These are phyloP conservation scores for Saccharomycopsis crataegensis DNA, from an alignment of 1,139 yeast species.

Conservation along the genomic window DNA sequence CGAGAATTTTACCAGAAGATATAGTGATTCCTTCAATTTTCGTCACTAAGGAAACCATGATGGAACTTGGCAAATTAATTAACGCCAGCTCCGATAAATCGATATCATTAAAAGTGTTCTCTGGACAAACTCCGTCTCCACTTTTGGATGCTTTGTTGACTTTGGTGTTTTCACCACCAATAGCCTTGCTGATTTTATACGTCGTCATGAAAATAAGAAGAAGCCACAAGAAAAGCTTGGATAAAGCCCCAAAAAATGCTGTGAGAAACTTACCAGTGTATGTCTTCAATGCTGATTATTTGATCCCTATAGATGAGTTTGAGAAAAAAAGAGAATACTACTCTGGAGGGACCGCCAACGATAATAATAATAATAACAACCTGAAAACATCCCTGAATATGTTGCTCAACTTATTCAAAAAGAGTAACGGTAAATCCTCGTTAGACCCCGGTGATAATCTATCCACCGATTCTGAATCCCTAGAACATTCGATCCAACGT, in stretches of 20 bases:
- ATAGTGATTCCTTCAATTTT: conserved; percentile 17
- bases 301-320: conserved; percentile 15
- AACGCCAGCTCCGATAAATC: neutral
- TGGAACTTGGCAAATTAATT: conserved; percentile 1
- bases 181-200: conserved; percentile 15
- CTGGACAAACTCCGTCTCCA: conserved; percentile 18
- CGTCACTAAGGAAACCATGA: conserved; percentile 16
- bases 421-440: neutral
- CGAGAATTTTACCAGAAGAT: conserved; percentile 10
- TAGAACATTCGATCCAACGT: neutral
- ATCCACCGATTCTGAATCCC: neutral
- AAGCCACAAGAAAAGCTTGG: conserved; percentile 5
- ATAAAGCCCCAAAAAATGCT: conserved; percentile 12
- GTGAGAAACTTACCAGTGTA: conserved; percentile 13
- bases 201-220: conserved; percentile 12
- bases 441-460: neutral
- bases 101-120: neutral
- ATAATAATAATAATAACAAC: neutral
- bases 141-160: conserved; percentile 15
- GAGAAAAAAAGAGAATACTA: conserved; percentile 14
- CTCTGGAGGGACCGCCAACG: neutral
- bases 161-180: conserved; percentile 15
- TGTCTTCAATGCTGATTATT: conserved; percentile 15
- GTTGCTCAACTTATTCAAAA: neutral
- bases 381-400: neutral